Evolutionary conservation across 2,329 filamentous ascomycete genomes (phyloP).

Genomic region (Alternaria ventricosa): DNA sequence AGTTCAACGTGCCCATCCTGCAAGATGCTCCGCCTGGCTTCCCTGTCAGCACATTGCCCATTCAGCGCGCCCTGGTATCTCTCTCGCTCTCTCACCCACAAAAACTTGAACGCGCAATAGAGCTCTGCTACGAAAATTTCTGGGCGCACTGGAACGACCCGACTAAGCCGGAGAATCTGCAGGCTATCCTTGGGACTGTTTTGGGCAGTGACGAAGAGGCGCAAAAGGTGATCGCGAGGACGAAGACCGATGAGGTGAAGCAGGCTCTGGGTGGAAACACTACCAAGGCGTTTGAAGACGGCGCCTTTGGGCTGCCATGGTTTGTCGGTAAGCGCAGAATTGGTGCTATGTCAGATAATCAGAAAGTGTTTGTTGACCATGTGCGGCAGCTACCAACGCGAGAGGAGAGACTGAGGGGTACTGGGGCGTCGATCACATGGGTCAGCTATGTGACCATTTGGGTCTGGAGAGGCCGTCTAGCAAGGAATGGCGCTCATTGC

Average conservation of each 20-base stretch:
- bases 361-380: slow-evolving; percentile 1
- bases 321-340: slow-evolving; percentile 50
- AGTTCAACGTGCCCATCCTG: slow-evolving; percentile 62
- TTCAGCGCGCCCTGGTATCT: slow-evolving; percentile 61
- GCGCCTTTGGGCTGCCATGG: slow-evolving; percentile 68
- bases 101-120: slow-evolving; percentile 51
- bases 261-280: slow-evolving; percentile 57
- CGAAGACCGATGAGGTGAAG: slow-evolving; percentile 54
- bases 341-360: neutral
- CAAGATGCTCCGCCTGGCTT: slow-evolving; percentile 57
- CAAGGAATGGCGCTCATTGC: slow-evolving; percentile 48
- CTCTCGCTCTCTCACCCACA: slow-evolving; percentile 53
- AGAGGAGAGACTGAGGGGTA: slow-evolving; percentile 62
- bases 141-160: slow-evolving; percentile 60
- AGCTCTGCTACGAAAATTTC: slow-evolving; percentile 58
- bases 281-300: slow-evolving; percentile 58
- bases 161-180: slow-evolving; percentile 54
- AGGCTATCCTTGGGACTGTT: slow-evolving; percentile 52
- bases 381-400: slow-evolving; percentile 56
- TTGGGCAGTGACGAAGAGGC: slow-evolving; percentile 56
- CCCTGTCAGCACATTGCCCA: slow-evolving; percentile 59
- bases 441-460: slow-evolving; percentile 60
- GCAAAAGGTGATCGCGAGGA: slow-evolving; percentile 50
- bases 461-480: slow-evolving; percentile 54
- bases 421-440: slow-evolving; percentile 68